Evolutionary conservation across 192 early-diverging fungal genomes (phyloP), one percentile per base, ranked within the genome.

Genomic region (Coemansia pectinata): DNA sequence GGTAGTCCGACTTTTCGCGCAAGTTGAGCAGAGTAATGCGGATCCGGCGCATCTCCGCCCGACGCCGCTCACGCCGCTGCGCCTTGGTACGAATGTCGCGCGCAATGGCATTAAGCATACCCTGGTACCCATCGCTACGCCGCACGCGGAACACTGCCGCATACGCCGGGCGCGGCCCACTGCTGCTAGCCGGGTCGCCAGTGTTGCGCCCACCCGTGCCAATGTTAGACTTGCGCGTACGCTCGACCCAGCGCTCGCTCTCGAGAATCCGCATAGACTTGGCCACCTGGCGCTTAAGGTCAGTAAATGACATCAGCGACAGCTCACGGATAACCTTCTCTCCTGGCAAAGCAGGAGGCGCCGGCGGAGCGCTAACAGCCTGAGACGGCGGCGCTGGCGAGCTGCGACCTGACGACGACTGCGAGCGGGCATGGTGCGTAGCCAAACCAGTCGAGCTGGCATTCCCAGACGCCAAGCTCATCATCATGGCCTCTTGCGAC

Each of bases 11-110:
- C 76, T 98, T 99, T 60, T 95, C 93, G 45, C 93, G 84, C 73
- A 99, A 85, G 73, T 94, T 91, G 14, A 74, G 66, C 33, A 99
- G 76, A 6, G 97, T 98, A 33, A 88, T 88, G 63, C 87, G 85
- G 53, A 98, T 84, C 45, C 89, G 87, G 25, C 73, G 70, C 66
- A 95, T 85, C 71, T 99, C 97, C 0, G 73, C 78, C 8, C 89
- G 85, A 34, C 94, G 85, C 67, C 91, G 87, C 31, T 88, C 84
- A 25, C 97, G 88, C 12, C 95, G 89, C 27, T 91, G 85, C 64
- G 94, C 91, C 80, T 97, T 98, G 63, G 91, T 97, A 25, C 93
- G 86, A 79, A 99, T 94, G 66, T 98, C 97, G 34, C 90, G 83
- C 0, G 93, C 98, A 74, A 99, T 96, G 33, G 90, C 85, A 65